Evolutionary conservation across 495 filamentous ascomycete genomes (phyloP).

Genomic region (Neurospora sp.): DNA sequence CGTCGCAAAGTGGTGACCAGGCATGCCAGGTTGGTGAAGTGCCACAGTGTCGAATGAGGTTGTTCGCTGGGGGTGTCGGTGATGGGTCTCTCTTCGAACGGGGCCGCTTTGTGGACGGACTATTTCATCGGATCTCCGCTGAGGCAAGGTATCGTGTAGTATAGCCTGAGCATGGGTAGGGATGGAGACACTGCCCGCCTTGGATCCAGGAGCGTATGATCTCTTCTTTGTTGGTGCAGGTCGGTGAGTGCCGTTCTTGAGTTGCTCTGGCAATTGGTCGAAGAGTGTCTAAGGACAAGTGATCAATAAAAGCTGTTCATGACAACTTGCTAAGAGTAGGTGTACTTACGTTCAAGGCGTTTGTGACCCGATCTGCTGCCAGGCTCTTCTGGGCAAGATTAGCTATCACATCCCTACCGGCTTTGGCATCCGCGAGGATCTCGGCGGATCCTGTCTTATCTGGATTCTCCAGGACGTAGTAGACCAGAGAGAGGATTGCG

Average conservation of each 20-base stretch:
- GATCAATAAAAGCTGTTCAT: background rate
- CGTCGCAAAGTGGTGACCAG: constrained; percentile 15
- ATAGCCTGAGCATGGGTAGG: constrained; percentile 12
- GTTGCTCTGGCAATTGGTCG: constrained; percentile 63
- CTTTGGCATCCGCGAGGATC: constrained; percentile 72
- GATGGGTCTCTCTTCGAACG: constrained; percentile 8
- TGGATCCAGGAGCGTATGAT: constrained; percentile 40
- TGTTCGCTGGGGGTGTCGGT: constrained; percentile 19
- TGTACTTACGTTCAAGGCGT: constrained; percentile 53
- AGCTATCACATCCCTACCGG: constrained; percentile 71
- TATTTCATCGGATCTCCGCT: constrained; percentile 39
- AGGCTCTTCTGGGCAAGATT: constrained; percentile 71
- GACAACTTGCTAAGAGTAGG: background rate
- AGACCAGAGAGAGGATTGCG: constrained; percentile 79
- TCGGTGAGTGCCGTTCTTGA: constrained; percentile 37
- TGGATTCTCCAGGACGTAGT: constrained; percentile 84
- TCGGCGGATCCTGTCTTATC: constrained; percentile 64
- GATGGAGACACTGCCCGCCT: constrained; percentile 17
- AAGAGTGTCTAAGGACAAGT: constrained; percentile 51
- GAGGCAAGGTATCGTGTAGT: constrained; percentile 15
- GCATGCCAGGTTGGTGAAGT: constrained; percentile 16
- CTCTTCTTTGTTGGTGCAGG: constrained; percentile 45
- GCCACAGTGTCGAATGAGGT: constrained; percentile 22
- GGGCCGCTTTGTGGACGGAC: constrained; percentile 29
- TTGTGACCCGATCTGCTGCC: constrained; percentile 77